Conservation (phyloP, 768 basidiomycete species). For the Rhizopogon salebrosus region DNA sequence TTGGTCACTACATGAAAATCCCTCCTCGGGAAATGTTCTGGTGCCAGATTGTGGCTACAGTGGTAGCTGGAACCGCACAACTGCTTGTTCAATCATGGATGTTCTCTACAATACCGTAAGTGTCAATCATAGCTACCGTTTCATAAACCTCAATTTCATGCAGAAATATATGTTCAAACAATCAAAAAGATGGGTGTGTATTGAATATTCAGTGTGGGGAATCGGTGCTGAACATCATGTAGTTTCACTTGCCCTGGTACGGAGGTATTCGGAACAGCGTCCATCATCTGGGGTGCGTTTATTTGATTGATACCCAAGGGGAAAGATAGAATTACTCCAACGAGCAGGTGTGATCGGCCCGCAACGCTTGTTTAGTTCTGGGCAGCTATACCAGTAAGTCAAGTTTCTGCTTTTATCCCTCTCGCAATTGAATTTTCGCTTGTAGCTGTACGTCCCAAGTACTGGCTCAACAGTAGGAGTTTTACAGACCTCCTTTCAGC, state of each 20-base stretch:
- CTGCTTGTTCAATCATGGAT: conserved; percentile 75
- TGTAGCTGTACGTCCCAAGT: conserved; percentile 13
- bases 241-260: conserved; percentile 48
- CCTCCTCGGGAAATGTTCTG: conserved; percentile 72
- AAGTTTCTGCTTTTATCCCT: not conserved
- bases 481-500: conserved; percentile 33
- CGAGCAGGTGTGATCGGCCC: conserved; percentile 67
- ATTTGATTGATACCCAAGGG: not conserved
- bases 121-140: not conserved
- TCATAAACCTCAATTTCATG: conserved; percentile 1
- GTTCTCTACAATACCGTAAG: conserved; percentile 56
- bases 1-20: conserved; percentile 61
- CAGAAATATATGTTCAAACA: conserved; percentile 42
- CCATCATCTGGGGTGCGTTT: conserved; percentile 42
- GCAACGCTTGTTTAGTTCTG: conserved; percentile 45
- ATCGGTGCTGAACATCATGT: not conserved
- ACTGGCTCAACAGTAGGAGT: not conserved
- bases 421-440: conserved; percentile 12
- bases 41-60: conserved; percentile 59
- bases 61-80: conserved; percentile 68
- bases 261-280: conserved; percentile 51
- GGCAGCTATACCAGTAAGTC: conserved; percentile 55
- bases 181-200: conserved; percentile 36
- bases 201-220: not conserved
- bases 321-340: conserved; percentile 10